phyloP scores from a whole-genome alignment of 2,329 filamentous ascomycete species.

The Lasiodiplodia sp. region DNA sequence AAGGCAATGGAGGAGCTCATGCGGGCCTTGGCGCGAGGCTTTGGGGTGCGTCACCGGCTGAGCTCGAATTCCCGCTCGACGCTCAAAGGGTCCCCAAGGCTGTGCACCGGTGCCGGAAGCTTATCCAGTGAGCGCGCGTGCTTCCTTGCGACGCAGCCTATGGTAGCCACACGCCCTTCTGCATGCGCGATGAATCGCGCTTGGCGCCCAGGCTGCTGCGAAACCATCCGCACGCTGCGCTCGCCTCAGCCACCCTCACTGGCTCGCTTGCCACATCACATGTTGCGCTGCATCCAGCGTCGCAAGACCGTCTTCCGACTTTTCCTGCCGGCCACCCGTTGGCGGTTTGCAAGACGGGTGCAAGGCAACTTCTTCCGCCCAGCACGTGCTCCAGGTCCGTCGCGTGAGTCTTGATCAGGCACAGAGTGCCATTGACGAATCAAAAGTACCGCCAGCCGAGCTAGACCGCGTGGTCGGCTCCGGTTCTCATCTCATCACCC shows the following conservation, averaged over 20 bases:
- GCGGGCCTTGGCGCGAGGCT: constrained; percentile 11
- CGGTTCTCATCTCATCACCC: background rate
- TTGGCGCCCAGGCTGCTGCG: constrained; percentile 28
- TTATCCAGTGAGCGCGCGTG: background rate
- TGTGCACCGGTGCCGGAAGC: background rate
- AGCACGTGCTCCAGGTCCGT: background rate
- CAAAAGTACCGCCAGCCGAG: background rate
- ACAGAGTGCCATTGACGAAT: constrained; percentile 13
- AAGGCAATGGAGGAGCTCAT: background rate
- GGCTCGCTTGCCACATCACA: constrained; percentile 15
- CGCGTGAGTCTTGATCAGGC: constrained; percentile 3
- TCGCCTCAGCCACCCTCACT: constrained; percentile 4
- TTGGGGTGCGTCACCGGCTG: constrained; percentile 3
- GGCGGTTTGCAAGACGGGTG: background rate
- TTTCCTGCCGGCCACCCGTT: constrained; percentile 1
- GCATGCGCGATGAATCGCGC: background rate
- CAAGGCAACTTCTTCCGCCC: background rate
- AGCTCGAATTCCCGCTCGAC: background rate
- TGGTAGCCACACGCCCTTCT: background rate
- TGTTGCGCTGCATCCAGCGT: background rate
- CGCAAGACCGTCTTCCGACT: background rate
- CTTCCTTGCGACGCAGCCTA: background rate
- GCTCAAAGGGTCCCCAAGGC: background rate
- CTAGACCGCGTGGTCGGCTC: background rate
- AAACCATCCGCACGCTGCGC: background rate